Conservation (phyloP, 1,139 yeast species). For the Geotrichum klebahnii region DNA sequence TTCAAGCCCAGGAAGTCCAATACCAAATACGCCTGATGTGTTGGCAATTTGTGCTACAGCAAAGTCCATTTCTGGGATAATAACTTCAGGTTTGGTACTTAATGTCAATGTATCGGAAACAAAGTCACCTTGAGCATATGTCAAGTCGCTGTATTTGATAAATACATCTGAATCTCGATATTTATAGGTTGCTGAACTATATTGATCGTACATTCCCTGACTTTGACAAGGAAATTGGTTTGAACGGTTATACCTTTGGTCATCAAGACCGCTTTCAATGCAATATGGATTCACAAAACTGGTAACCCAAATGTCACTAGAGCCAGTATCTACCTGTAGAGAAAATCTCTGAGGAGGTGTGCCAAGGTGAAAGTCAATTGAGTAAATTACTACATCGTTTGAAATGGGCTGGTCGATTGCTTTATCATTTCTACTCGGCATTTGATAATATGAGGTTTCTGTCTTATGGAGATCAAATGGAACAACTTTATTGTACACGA, state of each 20-base stretch:
- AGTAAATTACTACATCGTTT: constrained; percentile 16
- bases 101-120: constrained; percentile 31
- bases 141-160: constrained; percentile 58
- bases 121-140: constrained; percentile 60
- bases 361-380: constrained; percentile 20
- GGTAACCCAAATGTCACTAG: constrained; percentile 22
- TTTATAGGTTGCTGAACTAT: constrained; percentile 24
- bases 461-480: constrained; percentile 14
- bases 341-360: constrained; percentile 22
- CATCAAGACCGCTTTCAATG: constrained; percentile 23
- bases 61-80: constrained; percentile 18
- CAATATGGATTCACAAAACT: constrained; percentile 27
- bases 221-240: constrained; percentile 27
- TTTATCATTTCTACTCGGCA: not conserved
- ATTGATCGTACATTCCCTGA: constrained; percentile 28
- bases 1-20: constrained; percentile 21
- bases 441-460: not conserved
- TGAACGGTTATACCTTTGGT: constrained; percentile 21
- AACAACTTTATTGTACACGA: constrained; percentile 8
- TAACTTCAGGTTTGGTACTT: constrained; percentile 9
- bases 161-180: constrained; percentile 34
- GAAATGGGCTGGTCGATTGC: constrained; percentile 2
- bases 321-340: constrained; percentile 22
- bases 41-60: constrained; percentile 20
- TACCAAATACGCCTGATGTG: constrained; percentile 22